Base-by-base conservation (phyloP, 441 rosid genomes). In the Corymbia citriodora region DNA sequence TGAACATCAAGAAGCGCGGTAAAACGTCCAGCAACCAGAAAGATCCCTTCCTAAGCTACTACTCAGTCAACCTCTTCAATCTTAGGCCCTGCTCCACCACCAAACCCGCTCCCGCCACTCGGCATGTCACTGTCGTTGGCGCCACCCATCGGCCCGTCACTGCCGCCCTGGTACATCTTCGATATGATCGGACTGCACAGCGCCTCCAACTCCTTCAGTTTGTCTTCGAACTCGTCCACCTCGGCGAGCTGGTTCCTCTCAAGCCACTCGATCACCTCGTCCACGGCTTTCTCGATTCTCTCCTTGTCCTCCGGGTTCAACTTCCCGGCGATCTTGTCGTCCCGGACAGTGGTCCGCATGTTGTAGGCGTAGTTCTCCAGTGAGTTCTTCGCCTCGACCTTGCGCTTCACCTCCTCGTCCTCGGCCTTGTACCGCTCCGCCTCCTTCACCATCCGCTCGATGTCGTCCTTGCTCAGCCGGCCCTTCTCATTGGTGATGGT, bases 21-120 rank as follows among this genome's bases (percentile, higher is more conserved):
- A 74, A 6, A 23, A 74, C 50, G 45, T 79, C 3, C 50, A 48
- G 3, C 10, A 79, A 79, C 85, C n/a, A 21, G 17, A 40, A 11
- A 74, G 83, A 74, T 45, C n/a, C 6, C 85, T 79, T 79, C 85
- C n/a, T 45, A 23, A 45, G 53, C 63, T 87, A 16, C n/a, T 18
- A 53, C 88, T 55, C 88, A 55, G 88, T 87, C 88, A 31, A 87
- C 88, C 70, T 87, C 88, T 87, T 55, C 88, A 15, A 87, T 87
- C 88, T 87, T 55, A 23, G 88, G 88, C 61, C 88, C 88, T 23
- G 88, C 88, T 31, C 13, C 70, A 19, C 88, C 88, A 21, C 50
- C 52, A 12, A 25, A 55, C n/a, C 17, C 18, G 17, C n/a, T n/a
- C 10, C 48, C 5, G 27, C 29, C 88, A n/a, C 88, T 87, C 18